These are phyloP conservation scores for Nicotiana obtusifolia DNA, from an alignment of 257 asterid genomes.

Conservation along the genomic window DNA sequence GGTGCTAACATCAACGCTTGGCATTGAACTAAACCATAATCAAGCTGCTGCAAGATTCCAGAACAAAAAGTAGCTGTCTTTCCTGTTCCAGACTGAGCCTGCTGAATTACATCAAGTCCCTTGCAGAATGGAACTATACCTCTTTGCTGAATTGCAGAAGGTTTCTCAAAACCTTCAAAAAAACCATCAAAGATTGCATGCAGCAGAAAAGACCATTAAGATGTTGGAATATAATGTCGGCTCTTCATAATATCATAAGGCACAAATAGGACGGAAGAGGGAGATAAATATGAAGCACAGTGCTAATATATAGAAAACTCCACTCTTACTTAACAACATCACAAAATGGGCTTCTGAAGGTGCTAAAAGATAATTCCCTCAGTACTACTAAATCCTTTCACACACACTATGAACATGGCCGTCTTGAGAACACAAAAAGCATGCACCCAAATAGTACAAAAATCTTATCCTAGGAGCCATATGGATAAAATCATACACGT, in stretches of 20 bases:
- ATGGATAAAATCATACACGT: too few species aligned
- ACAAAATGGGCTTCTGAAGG: not conserved
- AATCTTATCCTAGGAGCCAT: too few species aligned
- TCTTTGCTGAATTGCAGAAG: constrained; percentile 89
- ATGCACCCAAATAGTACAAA: too few species aligned
- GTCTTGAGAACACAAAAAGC: too few species aligned
- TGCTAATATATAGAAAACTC: not conserved
- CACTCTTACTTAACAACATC: not conserved
- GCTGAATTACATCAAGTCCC: constrained; percentile 87
- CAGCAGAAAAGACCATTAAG: not conserved
- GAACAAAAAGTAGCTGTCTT: constrained; percentile 84
- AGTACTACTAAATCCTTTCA: not conserved
- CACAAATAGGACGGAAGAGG: not conserved
- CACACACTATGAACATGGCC: not conserved
- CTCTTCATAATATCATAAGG: not conserved
- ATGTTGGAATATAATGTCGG: not conserved
- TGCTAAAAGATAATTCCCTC: not conserved
- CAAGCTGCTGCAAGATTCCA: constrained; percentile 77
- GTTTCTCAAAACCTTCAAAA: constrained; percentile 77
- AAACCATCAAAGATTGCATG: not conserved
- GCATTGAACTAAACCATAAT: constrained; percentile 54
- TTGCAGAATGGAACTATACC: constrained; percentile 78
- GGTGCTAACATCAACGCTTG: constrained; percentile 83
- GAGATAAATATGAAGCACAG: not conserved
- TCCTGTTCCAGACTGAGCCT: constrained; percentile 86